phyloP scores from a whole-genome alignment of 345 rosid species.

The Turritis glabra region DNA sequence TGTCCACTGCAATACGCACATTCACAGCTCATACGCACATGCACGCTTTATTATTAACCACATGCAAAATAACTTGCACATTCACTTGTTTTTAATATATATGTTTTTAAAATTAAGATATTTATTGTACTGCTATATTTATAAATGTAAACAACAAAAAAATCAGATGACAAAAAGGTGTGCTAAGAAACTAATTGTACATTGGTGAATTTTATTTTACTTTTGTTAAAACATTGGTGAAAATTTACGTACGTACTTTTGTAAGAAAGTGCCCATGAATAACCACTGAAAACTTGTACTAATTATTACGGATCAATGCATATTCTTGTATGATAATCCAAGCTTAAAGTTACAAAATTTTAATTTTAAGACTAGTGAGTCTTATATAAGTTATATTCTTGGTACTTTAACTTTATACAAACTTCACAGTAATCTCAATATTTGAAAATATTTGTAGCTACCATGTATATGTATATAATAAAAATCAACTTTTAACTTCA shows the following conservation, averaged over 20 bases:
- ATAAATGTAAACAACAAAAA: neutral
- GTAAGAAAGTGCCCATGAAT: neutral
- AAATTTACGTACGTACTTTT: neutral
- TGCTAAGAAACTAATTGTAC: neutral
- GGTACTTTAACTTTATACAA: neutral
- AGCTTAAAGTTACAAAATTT: neutral
- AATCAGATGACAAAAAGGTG: neutral
- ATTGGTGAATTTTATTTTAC: neutral
- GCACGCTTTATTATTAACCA: slow-evolving; percentile 31
- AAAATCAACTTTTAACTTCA: too few species aligned
- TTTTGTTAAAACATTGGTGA: neutral
- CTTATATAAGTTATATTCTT: too few species aligned
- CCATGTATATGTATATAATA: too few species aligned
- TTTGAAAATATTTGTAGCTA: too few species aligned
- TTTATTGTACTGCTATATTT: neutral
- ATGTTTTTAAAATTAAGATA: neutral
- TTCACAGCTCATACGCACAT: slow-evolving; percentile 39
- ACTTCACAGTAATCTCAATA: neutral
- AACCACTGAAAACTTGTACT: neutral
- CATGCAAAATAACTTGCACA: slow-evolving; percentile 22
- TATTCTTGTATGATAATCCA: neutral
- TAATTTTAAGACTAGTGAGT: too few species aligned
- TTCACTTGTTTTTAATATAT: slow-evolving; percentile 11
- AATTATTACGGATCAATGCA: neutral
- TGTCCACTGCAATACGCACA: slow-evolving; percentile 33